phyloP scores from a whole-genome alignment of 305 asterid genomes.

The Petunia hybrid region DNA sequence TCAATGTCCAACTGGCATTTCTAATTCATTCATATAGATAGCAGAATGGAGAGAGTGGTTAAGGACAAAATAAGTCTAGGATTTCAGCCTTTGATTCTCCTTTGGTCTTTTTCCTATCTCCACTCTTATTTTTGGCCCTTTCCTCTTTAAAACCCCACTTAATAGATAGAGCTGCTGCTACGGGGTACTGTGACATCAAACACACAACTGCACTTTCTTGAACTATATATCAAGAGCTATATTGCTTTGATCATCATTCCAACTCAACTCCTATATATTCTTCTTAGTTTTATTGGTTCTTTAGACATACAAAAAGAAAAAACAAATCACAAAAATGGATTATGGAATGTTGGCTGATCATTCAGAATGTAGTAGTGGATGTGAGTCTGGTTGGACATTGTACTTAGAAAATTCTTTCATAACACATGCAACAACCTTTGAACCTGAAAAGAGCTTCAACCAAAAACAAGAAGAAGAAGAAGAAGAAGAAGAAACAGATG shows the following conservation, averaged over 20 bases:
- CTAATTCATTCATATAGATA: constrained; percentile 43
- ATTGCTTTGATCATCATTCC: constrained; percentile 17
- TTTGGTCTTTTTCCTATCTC: constrained; percentile 44
- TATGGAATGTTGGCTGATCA: constrained; percentile 45
- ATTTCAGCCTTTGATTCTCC: constrained; percentile 50
- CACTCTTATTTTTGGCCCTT: constrained; percentile 32
- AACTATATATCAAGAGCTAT: constrained; percentile 10
- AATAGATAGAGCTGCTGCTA: constrained; percentile 26
- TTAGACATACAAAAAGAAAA: not conserved
- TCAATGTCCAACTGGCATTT: constrained; percentile 51
- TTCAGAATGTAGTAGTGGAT: constrained; percentile 71
- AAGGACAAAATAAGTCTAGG: constrained; percentile 55
- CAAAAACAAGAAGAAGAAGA: constrained; percentile 18
- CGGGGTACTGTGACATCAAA: constrained; percentile 32
- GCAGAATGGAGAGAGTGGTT: constrained; percentile 36
- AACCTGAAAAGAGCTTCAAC: constrained; percentile 19
- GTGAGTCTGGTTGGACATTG: constrained; percentile 91
- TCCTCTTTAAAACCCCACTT: constrained; percentile 27
- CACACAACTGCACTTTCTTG: constrained; percentile 27
- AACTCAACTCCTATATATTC: not conserved
- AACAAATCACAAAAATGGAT: constrained; percentile 42
- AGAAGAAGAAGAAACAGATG: constrained; percentile 45
- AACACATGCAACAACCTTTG: constrained; percentile 26
- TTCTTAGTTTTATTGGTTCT: not conserved
- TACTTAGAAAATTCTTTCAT: constrained; percentile 62